Conservation (phyloP, 75 land plant genomes). For the Cupressus sempervirens region DNA sequence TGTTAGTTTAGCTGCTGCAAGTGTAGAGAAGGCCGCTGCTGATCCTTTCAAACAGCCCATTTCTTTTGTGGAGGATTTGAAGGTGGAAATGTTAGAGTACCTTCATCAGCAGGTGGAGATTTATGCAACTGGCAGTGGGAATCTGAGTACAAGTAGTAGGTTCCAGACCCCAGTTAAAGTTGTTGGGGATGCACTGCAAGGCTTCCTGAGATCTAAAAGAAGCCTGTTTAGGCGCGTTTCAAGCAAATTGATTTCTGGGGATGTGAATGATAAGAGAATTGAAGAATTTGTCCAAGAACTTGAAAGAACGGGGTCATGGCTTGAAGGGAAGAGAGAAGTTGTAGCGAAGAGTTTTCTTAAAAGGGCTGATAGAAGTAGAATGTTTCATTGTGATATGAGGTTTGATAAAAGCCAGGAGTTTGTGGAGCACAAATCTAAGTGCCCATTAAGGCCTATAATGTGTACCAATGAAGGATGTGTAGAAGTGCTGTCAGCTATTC, state of each 20-base stretch:
- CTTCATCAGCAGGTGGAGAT: constrained; percentile 22
- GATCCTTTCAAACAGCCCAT: constrained; percentile 36
- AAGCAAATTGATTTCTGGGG: constrained; percentile 14
- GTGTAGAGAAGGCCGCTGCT: constrained; percentile 47
- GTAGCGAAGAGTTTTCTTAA: constrained; percentile 13
- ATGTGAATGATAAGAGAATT: constrained; percentile 8
- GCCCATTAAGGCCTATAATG: constrained; percentile 18
- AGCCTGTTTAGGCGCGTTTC: constrained; percentile 21
- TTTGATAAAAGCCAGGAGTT: constrained; percentile 16
- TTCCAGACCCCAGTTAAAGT: constrained; percentile 13
- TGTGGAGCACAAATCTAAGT: constrained; percentile 19
- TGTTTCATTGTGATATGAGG: constrained; percentile 11
- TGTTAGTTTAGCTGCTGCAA: constrained; percentile 30
- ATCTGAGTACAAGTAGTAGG: neutral
- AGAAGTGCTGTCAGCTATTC: constrained; percentile 15
- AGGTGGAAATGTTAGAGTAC: constrained; percentile 33
- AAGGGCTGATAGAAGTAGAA: constrained; percentile 11
- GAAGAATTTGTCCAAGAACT: constrained; percentile 18
- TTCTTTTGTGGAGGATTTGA: constrained; percentile 26
- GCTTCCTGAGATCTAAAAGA: constrained; percentile 16
- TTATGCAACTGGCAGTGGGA: constrained; percentile 19
- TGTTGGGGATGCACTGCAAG: constrained; percentile 12
- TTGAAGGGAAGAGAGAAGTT: constrained; percentile 8
- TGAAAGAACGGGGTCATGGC: constrained; percentile 15
- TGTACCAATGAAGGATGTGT: constrained; percentile 17